Conservation (phyloP, 1,139 yeast genomes). For the Pichia sp. region DNA sequence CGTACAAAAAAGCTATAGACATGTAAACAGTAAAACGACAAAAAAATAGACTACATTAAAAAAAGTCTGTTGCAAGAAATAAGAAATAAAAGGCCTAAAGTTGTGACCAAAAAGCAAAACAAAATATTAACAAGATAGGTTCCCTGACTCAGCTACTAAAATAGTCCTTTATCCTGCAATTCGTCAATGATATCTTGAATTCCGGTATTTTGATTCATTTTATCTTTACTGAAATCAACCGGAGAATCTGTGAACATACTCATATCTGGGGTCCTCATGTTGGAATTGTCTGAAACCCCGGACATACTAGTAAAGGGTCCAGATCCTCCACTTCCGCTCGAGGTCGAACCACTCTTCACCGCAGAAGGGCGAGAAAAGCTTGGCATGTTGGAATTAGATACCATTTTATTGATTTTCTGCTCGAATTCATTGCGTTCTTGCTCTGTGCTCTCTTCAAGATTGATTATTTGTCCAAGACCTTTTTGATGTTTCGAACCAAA, state of each 20-base stretch:
- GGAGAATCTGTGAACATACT: slow-evolving; percentile 8
- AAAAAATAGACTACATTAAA: background rate
- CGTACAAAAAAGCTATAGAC: background rate
- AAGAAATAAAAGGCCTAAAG: background rate
- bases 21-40: background rate
- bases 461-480: slow-evolving; percentile 1
- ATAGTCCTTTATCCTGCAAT: background rate
- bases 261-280: slow-evolving; percentile 5
- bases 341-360: background rate
- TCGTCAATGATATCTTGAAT: slow-evolving; percentile 5
- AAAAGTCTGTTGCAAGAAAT: too few relatives aligned
- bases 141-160: background rate
- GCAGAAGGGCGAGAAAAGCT: background rate
- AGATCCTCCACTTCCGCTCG: background rate
- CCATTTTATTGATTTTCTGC: background rate
- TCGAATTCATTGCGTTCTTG: background rate
- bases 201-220: background rate
- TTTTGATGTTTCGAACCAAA: background rate
- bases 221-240: background rate
- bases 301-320: slow-evolving; percentile 7
- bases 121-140: background rate
- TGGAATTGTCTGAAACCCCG: slow-evolving; percentile 1
- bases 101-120: background rate
- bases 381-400: background rate
- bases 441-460: background rate